Evolutionary conservation across 495 filamentous ascomycete genomes (phyloP), one percentile per base, ranked within the genome.

Genomic region (Zalerion maritima): DNA sequence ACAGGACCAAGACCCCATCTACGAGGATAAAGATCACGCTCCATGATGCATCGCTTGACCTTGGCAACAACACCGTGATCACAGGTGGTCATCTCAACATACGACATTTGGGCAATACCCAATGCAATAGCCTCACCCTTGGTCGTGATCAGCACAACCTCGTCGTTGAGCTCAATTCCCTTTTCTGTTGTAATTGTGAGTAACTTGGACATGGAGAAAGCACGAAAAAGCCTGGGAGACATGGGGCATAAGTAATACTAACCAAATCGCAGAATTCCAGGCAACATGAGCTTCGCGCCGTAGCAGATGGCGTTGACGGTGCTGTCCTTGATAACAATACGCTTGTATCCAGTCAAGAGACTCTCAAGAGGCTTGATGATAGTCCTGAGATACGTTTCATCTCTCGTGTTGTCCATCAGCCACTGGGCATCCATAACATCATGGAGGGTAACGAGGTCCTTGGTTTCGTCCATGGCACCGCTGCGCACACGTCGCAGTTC

Each of bases 31-130:
- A 92, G 64, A 49, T 94, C 87, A 37, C 89, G 81, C 61, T 97
- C 91, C 89, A 97, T 96, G 56, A 97, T 97, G 54, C 81, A 84
- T 32, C 89, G 73, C 73, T 96, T 96, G 49, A 96, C 76, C 64
- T 92, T 94, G 29, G 91, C 89, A 25, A 96, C 87, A 18, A 92
- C 80, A 40, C 91, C 91, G 54, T 97, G 91, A 49, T 92, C 82
- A 54, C 85, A 93, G 25, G 79, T 81, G 6, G 79, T 73, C 46
- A 97, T 74, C 54, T 91, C 82, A 31, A 87, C 81, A 2, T 84
- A 84, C 9, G 80, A 86, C 86, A 96, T 96, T 57, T 86, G 81
- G 11, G 89, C 83, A 44, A 93, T 87, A 44, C 78, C 89, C 21
- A 96, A 67, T 26, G 89, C 89, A 42, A 97, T 94, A 13, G 89